Evolutionary conservation across 2,329 filamentous ascomycete genomes (phyloP).

Genomic region (Pseudogymnoascus sp.): DNA sequence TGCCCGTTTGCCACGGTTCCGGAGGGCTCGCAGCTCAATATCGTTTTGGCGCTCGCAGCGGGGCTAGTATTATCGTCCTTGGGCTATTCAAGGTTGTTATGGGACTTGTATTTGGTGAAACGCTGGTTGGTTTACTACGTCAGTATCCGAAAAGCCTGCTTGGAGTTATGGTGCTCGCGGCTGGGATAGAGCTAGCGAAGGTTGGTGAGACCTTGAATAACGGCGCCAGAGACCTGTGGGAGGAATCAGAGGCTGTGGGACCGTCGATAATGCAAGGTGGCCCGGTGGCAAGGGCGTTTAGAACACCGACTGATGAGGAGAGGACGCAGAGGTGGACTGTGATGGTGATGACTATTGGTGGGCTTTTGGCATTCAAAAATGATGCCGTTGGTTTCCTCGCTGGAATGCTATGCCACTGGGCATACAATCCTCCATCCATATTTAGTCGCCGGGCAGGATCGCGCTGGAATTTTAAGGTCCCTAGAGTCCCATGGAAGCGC

Average conservation of each 20-base stretch:
- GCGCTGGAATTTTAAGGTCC: background rate
- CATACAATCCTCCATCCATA: constrained; percentile 36
- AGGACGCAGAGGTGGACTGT: constrained; percentile 72
- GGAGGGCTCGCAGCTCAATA: constrained; percentile 87
- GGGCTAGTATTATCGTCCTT: constrained; percentile 72
- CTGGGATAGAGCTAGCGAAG: constrained; percentile 78
- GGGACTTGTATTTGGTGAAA: constrained; percentile 66
- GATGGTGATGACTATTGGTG: constrained; percentile 80
- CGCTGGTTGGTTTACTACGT: constrained; percentile 60
- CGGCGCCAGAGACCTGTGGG: constrained; percentile 53
- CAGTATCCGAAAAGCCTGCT: constrained; percentile 70
- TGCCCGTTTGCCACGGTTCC: constrained; percentile 92
- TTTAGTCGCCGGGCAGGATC: background rate
- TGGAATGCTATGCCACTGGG: constrained; percentile 70
- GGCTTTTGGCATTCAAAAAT: constrained; percentile 78
- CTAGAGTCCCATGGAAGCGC: background rate
- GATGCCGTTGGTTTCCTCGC: constrained; percentile 80
- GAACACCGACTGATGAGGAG: constrained; percentile 56
- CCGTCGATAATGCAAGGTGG: background rate
- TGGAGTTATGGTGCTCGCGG: constrained; percentile 82
- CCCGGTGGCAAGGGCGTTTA: constrained; percentile 31
- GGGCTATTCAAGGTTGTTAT: constrained; percentile 67
- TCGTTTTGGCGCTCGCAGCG: constrained; percentile 83
- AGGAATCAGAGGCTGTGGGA: constrained; percentile 36
- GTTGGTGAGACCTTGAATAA: constrained; percentile 79